phyloP scores from a whole-genome alignment of 75 land plant species.

The Adiantum capillusveneris region DNA sequence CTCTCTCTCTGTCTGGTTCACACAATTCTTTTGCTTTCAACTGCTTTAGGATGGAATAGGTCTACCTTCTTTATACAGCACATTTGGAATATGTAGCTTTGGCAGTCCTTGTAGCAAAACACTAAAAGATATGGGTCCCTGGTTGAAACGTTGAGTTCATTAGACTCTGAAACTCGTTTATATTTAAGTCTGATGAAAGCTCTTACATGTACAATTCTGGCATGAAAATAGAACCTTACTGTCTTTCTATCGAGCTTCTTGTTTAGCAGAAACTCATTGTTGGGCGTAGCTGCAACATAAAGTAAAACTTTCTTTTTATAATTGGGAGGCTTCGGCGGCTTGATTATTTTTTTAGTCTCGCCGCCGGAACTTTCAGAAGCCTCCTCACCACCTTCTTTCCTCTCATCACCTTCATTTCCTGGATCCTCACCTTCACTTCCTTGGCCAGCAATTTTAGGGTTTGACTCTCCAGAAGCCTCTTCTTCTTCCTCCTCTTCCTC shows the following conservation, averaged over 20 bases:
- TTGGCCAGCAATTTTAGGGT: too few relatives aligned
- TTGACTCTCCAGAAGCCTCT: background rate
- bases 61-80: slow-evolving; percentile 15
- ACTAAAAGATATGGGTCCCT: slow-evolving; percentile 8
- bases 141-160: background rate
- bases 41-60: too few relatives aligned
- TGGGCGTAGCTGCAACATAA: slow-evolving; percentile 16
- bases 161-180: too few relatives aligned
- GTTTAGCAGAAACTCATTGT: slow-evolving; percentile 6
- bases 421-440: background rate
- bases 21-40: too few relatives aligned
- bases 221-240: background rate
- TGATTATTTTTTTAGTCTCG: slow-evolving; percentile 6
- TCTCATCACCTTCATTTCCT: slow-evolving; percentile 9
- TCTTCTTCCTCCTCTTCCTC: slow-evolving; percentile 11
- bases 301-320: slow-evolving; percentile 20
- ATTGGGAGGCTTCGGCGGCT: slow-evolving; percentile 20
- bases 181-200: too few relatives aligned
- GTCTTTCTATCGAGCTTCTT: slow-evolving; percentile 5
- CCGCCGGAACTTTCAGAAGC: background rate
- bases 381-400: slow-evolving; percentile 1
- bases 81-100: slow-evolving; percentile 8
- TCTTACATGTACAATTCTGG: too few relatives aligned
- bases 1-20: too few relatives aligned
- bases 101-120: slow-evolving; percentile 8